Evolutionary conservation across 257 asterid species (phyloP), one percentile per base, ranked within the genome.

Genomic region (Mentha longifolia): DNA sequence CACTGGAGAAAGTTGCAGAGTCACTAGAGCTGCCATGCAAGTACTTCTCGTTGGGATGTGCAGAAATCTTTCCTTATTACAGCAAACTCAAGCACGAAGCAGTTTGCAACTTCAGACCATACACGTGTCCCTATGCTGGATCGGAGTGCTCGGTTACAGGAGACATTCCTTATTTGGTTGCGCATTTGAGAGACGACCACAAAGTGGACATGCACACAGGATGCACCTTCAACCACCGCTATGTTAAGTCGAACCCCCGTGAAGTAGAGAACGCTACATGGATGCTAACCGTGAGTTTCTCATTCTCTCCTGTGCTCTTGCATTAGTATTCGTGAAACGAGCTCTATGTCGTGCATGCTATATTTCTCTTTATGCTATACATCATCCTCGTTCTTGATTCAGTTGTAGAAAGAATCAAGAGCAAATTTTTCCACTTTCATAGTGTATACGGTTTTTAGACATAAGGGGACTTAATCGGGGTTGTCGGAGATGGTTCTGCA

Each of bases 191-290:
- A 71, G 97, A 91, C 22, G 96, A 87, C 65, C 96, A 91, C 83
- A 91, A 88, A 82, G 97, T 91, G 79, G 97, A 91, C 73, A 91
- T 91, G 97, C 97, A 91, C 82, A 73, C 90, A 0, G 95, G 97
- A 14, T 92, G 88, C 60, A 89, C 97, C 31, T 92, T 92, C 80
- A 92, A 92, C 78, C 96, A 89, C 76, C 96, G 96, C 42, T 92
- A 92, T 59, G 97, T 92, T 3, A 89, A 92, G 84, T 92, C 97
- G 20, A 89, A 92, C 80, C 97, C 96, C 5, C 92, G 95, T 25
- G 96, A 92, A 83, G 97, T 92, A 41, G 96, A 92, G 71, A 92
- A 92, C 47, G 97, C 97, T 20, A 92, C 97, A 9, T 89, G 97
- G 97, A 92, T 92, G 97, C 76, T 89, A 71, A 92, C 96, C 1